Conservation (phyloP, 1,284 basidiomycete genomes). For the Flammula alnicola region DNA sequence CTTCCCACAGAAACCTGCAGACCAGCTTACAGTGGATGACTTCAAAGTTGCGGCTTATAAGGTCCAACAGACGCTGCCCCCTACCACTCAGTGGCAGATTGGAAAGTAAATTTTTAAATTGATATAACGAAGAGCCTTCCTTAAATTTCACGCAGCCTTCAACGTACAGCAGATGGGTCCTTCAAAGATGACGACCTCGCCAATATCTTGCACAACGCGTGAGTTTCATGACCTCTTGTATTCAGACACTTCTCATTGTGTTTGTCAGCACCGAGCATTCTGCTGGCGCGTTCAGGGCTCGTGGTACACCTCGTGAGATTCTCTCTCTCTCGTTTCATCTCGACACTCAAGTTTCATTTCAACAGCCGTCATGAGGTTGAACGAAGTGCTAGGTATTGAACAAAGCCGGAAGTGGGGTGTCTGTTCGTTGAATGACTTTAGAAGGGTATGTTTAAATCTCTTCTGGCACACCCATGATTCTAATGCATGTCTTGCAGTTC, state of each 20-base stretch:
- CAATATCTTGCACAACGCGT: constrained; percentile 69
- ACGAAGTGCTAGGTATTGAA: constrained; percentile 85
- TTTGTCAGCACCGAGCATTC: constrained; percentile 75
- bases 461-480: neutral
- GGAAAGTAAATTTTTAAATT: constrained; percentile 48
- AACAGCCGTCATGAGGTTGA: constrained; percentile 66
- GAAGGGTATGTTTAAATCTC: constrained; percentile 49
- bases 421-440: constrained; percentile 87
- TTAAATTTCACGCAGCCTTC: constrained; percentile 45
- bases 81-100: constrained; percentile 70
- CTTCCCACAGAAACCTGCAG: constrained; percentile 58
- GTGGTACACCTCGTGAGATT: constrained; percentile 64
- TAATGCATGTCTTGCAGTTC: constrained; percentile 45
- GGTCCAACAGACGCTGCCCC: constrained; percentile 45
- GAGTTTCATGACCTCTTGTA: constrained; percentile 33
- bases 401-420: constrained; percentile 81
- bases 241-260: no score
- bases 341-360: neutral
- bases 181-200: constrained; percentile 81
- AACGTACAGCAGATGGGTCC: constrained; percentile 62
- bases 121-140: neutral
- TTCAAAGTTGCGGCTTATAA: constrained; percentile 56
- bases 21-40: constrained; percentile 60
- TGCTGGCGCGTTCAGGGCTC: constrained; percentile 80
- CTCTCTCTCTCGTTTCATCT: neutral